Evolutionary conservation across 2,329 filamentous ascomycete genomes (phyloP), one percentile per base, ranked within the genome.

Genomic region (Trichophyton benhamiae): DNA sequence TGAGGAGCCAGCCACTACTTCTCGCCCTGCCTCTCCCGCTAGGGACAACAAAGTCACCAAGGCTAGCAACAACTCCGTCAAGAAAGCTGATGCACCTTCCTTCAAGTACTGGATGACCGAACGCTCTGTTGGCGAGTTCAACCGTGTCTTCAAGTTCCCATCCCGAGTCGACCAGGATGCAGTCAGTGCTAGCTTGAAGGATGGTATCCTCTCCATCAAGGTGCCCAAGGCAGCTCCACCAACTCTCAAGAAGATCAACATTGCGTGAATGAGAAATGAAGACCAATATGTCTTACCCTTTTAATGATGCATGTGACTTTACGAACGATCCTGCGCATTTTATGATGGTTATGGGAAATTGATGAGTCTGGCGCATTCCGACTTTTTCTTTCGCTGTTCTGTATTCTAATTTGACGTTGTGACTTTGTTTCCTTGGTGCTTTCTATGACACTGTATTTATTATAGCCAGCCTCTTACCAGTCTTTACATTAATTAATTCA

Each of bases 181-280:
- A 20, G 82, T 85, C 64, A 82, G 78, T 70, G 82, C 82, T 6
- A 80, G 75, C 62, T 68, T 85, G 70, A 83, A 79, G 74, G 79
- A 85, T 67, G 82, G 82, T 11, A 78, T 85, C 57, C 70, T 85
- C 60, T 78, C 74, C 30, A 76, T 85, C 36, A 66, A 79, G 13
- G 77, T 85, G 5, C 82, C 82, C 0, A 84, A 85, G 71, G 77
- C 78, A 57, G 66, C 76, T 59, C 75, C 75, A 15, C 77, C 77
- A 8, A 72, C 73, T 62, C 67, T 75, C 41, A 79, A 79, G 72
- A 81, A 78, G 72, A 82, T 84, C 66, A 75, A 72, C 60, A 79
- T 84, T 5, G 13, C 17, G 9, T 55, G 33, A 55, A 55, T 22
- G 49, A 53, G 6, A 30, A 7, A 30, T 33, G 46, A 27, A 3